Conservation (phyloP, 352 stramenopile genomes). For the Phytopythium boreale region DNA sequence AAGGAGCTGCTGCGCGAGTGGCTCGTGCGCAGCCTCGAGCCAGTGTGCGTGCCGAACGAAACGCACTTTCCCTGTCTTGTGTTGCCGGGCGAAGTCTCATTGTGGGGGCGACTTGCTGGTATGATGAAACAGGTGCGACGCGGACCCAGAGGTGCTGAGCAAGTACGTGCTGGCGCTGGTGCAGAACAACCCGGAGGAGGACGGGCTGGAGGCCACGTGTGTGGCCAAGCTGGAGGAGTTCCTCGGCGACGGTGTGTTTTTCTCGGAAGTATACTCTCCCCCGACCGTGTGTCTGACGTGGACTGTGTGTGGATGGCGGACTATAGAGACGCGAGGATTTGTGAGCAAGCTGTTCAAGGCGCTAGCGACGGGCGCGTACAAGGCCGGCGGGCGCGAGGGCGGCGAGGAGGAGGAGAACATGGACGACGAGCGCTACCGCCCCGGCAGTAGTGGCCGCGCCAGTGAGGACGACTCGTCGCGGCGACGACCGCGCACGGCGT, state of each 20-base stretch:
- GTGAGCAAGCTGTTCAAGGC: conserved; percentile 70
- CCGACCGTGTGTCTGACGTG: neutral
- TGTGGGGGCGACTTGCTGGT: too few species aligned
- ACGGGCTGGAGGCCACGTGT: conserved; percentile 65
- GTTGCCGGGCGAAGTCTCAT: neutral
- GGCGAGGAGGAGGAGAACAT: conserved; percentile 3
- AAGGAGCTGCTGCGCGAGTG: conserved; percentile 85
- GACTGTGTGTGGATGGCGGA: neutral
- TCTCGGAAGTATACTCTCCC: too few species aligned
- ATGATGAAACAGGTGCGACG: conserved; percentile 58
- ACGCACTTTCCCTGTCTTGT: too few species aligned
- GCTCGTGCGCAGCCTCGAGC: conserved; percentile 81
- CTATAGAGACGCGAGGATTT: conserved; percentile 70
- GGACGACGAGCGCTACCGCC: conserved; percentile 15
- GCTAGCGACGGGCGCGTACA: conserved; percentile 61
- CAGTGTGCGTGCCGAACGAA: conserved; percentile 49
- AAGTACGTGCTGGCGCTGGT: conserved; percentile 87
- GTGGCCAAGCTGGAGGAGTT: conserved; percentile 83
- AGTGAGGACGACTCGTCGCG: conserved; percentile 24
- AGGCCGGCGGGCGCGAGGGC: conserved; percentile 12
- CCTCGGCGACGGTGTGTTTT: conserved; percentile 62
- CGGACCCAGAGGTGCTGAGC: conserved; percentile 81
- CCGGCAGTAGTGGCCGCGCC: conserved; percentile 10
- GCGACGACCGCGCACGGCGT: conserved; percentile 29
- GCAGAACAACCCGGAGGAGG: conserved; percentile 77